These are phyloP conservation scores for Begonia fuchsioides DNA, from an alignment of 306 rosid genomes.

Conservation along the genomic window DNA sequence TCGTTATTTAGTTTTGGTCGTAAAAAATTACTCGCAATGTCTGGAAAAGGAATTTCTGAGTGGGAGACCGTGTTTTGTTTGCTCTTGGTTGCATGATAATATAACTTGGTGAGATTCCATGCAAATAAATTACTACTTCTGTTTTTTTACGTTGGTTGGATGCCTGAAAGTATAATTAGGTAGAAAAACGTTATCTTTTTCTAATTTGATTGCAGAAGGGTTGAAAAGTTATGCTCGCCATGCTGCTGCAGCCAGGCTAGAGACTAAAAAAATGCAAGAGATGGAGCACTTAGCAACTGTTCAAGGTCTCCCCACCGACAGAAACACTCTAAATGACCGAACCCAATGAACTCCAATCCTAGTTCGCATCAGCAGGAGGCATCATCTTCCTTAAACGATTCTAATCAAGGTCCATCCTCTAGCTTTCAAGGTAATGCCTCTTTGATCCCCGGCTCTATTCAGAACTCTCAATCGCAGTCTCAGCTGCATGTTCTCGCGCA, in stretches of 20 bases:
- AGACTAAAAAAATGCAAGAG: slow-evolving; percentile 87
- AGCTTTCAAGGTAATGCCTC: slow-evolving; percentile 45
- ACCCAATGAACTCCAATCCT: slow-evolving; percentile 55
- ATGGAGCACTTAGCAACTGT: slow-evolving; percentile 73
- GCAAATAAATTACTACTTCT: too few relatives aligned
- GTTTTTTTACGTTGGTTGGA: too few relatives aligned
- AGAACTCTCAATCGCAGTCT: slow-evolving; percentile 20
- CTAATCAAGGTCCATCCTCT: slow-evolving; percentile 59
- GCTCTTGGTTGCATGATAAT: too few relatives aligned
- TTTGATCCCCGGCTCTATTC: slow-evolving; percentile 50
- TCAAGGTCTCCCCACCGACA: slow-evolving; percentile 77
- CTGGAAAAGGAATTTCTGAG: not conserved
- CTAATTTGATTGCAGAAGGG: slow-evolving; percentile 41
- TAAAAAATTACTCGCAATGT: slow-evolving; percentile 1
- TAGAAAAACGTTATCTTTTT: too few relatives aligned
- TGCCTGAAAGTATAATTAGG: too few relatives aligned
- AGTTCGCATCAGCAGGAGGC: slow-evolving; percentile 61
- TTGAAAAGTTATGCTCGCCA: slow-evolving; percentile 77
- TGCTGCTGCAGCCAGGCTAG: slow-evolving; percentile 45
- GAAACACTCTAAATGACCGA: slow-evolving; percentile 66
- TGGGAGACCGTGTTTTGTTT: too few relatives aligned
- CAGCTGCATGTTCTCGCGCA: too few relatives aligned
- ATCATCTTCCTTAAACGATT: slow-evolving; percentile 42
- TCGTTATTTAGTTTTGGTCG: not conserved
- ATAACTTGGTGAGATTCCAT: too few relatives aligned